These are phyloP conservation scores for Trichoderma simmonsii DNA, from an alignment of 2,329 filamentous ascomycete genomes.

Conservation along the genomic window DNA sequence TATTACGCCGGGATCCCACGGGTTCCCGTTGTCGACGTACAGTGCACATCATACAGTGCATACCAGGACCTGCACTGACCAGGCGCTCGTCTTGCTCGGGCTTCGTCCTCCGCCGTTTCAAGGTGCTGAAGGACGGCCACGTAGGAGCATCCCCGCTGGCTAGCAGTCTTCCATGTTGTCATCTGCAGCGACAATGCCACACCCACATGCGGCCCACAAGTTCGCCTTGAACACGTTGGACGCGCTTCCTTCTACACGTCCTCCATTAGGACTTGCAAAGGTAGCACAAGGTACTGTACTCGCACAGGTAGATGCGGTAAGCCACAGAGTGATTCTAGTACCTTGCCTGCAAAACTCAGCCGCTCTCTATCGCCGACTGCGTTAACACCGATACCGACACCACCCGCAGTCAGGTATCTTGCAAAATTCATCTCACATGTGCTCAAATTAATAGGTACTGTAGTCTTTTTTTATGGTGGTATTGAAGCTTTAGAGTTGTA, in stretches of 20 bases:
- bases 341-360: not conserved
- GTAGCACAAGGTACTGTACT: not conserved
- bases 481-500: not conserved
- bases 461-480: not conserved
- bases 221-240: not conserved
- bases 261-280: not conserved
- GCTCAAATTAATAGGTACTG: not conserved
- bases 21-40: not conserved
- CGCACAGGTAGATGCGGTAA: not conserved
- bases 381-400: not conserved
- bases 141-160: not conserved
- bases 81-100: not conserved
- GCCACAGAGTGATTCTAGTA: not conserved
- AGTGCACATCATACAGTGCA: not conserved
- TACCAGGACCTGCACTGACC: not conserved
- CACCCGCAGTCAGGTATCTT: not conserved
- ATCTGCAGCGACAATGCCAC: not conserved
- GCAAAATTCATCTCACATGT: not conserved
- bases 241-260: not conserved
- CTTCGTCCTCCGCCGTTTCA: not conserved
- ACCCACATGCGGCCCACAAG: not conserved
- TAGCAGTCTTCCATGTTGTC: not conserved
- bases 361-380: not conserved
- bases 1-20: not conserved
- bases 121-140: not conserved